phyloP scores from a whole-genome alignment of 345 rosid genomes.

The Heritiera fomes region DNA sequence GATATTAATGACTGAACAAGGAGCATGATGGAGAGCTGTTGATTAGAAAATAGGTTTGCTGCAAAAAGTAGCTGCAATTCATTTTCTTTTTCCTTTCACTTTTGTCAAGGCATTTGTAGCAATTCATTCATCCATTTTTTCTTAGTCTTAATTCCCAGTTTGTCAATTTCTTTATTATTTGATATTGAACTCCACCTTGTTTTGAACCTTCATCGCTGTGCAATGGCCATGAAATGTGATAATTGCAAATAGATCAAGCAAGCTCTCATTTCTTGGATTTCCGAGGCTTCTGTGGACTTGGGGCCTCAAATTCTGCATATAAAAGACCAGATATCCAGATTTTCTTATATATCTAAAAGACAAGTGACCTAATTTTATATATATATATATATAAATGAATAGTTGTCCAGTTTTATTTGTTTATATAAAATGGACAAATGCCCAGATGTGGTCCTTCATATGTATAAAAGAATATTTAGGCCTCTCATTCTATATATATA shows the following conservation, averaged over 20 bases:
- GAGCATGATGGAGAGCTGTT: conserved; percentile 37
- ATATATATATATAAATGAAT: too few relatives aligned
- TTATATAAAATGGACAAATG: too few relatives aligned
- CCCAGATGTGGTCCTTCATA: too few relatives aligned
- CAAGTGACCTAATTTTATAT: too few relatives aligned
- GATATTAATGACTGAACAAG: conserved; percentile 17
- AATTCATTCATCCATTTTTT: conserved; percentile 47
- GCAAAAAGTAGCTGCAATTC: conserved; percentile 34
- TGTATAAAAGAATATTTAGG: too few relatives aligned
- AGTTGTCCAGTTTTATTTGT: too few relatives aligned
- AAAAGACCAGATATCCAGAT: too few relatives aligned
- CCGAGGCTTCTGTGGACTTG: background rate
- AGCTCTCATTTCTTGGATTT: background rate
- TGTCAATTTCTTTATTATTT: conserved; percentile 24
- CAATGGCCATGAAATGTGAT: conserved; percentile 17
- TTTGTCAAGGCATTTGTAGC: conserved; percentile 40
- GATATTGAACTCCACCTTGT: conserved; percentile 10
- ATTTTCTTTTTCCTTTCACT: conserved; percentile 2
- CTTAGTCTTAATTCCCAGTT: conserved; percentile 6
- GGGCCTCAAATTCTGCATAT: too few relatives aligned
- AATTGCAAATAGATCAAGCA: conserved; percentile 10
- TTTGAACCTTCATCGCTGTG: background rate
- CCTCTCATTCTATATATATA: too few relatives aligned
- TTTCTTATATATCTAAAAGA: too few relatives aligned
- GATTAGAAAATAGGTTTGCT: conserved; percentile 34